Conservation (phyloP, 257 asterid species). For the Solanum chiquidenum region DNA sequence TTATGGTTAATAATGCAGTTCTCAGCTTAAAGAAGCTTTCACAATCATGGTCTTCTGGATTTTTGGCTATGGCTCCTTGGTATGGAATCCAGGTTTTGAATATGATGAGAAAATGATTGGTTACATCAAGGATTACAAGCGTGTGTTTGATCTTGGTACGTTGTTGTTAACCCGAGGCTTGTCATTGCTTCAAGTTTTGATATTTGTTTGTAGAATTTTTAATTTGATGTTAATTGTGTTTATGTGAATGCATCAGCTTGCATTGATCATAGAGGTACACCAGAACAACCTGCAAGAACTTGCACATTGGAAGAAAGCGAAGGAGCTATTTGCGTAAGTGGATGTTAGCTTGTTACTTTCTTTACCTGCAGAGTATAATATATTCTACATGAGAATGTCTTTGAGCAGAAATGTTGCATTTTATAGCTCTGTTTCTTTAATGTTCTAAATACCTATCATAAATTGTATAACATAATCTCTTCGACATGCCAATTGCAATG, state of each 20-base stretch:
- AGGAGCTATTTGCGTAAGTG: conserved; percentile 76
- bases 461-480: background rate
- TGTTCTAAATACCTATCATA: background rate
- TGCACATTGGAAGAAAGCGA: conserved; percentile 73
- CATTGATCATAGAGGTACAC: conserved; percentile 95
- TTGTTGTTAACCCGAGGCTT: background rate
- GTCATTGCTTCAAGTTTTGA: background rate
- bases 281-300: conserved; percentile 94
- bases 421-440: background rate
- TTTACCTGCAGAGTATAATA: background rate
- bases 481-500: background rate
- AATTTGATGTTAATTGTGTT: background rate
- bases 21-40: background rate
- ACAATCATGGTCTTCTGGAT: conserved; percentile 75
- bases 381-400: background rate
- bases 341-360: background rate
- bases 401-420: background rate
- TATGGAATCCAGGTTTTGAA: conserved; percentile 93
- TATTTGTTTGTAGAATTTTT: background rate
- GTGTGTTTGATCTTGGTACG: conserved; percentile 87
- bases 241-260: conserved; percentile 36
- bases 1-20: background rate
- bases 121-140: conserved; percentile 68
- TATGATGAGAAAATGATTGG: conserved; percentile 80
- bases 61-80: conserved; percentile 86